A percentile compares a stretch with the other conserved stretches of the same genome.
Evolutionary conservation across 2,329 filamentous ascomycete species (phyloP).

Genomic region (Podosphaera xanthii): DNA sequence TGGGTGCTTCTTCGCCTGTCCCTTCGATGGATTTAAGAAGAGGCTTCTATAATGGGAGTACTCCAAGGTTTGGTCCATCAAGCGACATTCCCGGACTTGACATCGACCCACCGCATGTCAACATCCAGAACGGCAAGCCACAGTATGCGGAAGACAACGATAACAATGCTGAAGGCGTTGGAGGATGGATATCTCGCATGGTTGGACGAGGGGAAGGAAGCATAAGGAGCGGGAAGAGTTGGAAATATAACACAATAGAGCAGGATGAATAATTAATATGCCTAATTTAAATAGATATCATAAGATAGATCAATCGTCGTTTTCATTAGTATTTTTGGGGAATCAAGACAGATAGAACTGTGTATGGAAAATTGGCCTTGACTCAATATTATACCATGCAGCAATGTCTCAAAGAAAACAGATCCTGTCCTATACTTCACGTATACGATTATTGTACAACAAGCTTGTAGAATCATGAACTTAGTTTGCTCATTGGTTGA

Average conservation of each 20-base stretch:
- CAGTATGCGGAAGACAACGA: conserved; percentile 16
- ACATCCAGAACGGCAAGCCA: conserved; percentile 26
- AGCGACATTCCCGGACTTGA: conserved; percentile 58
- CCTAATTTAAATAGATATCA: conserved; percentile 5
- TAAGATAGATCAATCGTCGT: not conserved
- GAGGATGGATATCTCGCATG: conserved; percentile 47
- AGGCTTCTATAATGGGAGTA: conserved; percentile 18
- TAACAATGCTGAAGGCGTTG: conserved; percentile 27
- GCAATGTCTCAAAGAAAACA: too few species aligned
- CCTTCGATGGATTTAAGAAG: conserved; percentile 52
- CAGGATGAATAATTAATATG: conserved; percentile 19
- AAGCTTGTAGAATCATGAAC: not conserved
- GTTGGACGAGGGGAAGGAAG: conserved; percentile 27
- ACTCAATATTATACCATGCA: too few species aligned
- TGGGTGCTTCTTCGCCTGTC: conserved; percentile 56
- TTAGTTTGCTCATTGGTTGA: not conserved
- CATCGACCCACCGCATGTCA: conserved; percentile 52
- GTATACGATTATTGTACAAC: too few species aligned
- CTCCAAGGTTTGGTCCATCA: conserved; percentile 28
- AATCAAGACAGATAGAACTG: too few species aligned
- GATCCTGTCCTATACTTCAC: too few species aligned
- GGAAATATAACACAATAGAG: conserved; percentile 18
- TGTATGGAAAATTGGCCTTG: too few species aligned
- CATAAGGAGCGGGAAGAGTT: conserved; percentile 10
- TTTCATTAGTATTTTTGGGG: not conserved